Evolutionary conservation across 2,329 filamentous ascomycete genomes (phyloP).

Genomic region (Rosellinia necatrix): DNA sequence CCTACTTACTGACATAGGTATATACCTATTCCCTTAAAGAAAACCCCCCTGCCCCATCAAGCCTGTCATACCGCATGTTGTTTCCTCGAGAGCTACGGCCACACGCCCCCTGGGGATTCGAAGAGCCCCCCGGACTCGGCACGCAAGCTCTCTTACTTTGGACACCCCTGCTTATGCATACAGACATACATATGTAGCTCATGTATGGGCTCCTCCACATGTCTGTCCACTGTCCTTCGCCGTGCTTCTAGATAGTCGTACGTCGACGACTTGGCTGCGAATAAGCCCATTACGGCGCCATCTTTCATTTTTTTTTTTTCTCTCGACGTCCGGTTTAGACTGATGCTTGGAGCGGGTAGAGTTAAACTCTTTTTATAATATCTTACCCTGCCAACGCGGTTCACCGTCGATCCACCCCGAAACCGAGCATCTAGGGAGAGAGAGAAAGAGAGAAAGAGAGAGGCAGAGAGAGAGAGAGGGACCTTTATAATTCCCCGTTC

Average conservation of each 20-base stretch:
- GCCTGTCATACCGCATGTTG: conserved; percentile 42
- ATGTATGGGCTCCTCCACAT: conserved; percentile 43
- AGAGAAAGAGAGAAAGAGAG: too few relatives aligned
- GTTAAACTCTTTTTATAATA: conserved; percentile 28
- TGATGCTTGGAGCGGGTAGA: conserved; percentile 33
- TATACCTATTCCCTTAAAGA: conserved; percentile 33
- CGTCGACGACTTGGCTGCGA: conserved; percentile 39
- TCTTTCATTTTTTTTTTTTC: too few relatives aligned
- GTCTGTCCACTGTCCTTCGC: conserved; percentile 39
- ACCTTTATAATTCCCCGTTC: conserved; percentile 27
- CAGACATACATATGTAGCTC: conserved; percentile 47
- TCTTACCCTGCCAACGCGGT: conserved; percentile 37
- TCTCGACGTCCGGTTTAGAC: conserved; percentile 26
- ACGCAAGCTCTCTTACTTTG: conserved; percentile 34
- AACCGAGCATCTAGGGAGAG: conserved; percentile 34
- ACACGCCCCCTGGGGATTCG: conserved; percentile 35
- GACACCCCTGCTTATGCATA: conserved; percentile 46
- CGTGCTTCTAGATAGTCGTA: conserved; percentile 41
- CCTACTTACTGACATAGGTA: conserved; percentile 10
- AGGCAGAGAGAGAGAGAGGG: too few relatives aligned
- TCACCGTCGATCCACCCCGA: conserved; percentile 31
- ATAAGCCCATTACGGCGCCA: conserved; percentile 37
- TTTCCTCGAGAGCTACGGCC: conserved; percentile 36
- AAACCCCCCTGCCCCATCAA: conserved; percentile 36
- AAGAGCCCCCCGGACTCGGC: conserved; percentile 39